Evolutionary conservation across 257 asterid species (phyloP).

Genomic region (Coffea eugenioides): DNA sequence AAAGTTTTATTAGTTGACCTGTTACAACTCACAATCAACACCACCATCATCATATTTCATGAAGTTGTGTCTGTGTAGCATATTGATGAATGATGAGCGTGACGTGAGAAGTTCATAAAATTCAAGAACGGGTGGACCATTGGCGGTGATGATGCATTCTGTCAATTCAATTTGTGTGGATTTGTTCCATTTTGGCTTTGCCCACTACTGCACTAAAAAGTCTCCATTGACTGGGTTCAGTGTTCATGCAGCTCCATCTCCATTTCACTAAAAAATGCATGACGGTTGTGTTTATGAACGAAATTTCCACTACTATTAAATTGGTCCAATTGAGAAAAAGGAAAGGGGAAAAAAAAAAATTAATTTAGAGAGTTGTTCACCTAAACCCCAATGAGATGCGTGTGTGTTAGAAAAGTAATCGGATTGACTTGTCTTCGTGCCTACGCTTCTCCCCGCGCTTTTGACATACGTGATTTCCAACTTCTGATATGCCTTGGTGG

Average conservation of each 20-base stretch:
- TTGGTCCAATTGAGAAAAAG: neutral
- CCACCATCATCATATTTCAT: constrained; percentile 24
- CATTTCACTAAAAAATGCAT: neutral
- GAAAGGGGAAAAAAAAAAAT: neutral
- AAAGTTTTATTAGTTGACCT: neutral
- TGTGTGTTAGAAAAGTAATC: neutral
- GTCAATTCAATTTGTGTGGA: neutral
- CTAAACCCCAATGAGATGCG: neutral
- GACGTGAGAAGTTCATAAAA: neutral
- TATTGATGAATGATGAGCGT: neutral
- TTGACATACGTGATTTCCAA: neutral
- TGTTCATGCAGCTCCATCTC: too few species aligned
- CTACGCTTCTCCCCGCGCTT: neutral
- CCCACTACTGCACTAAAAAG: neutral
- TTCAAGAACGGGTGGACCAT: neutral
- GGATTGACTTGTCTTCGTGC: neutral
- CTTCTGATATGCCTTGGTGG: neutral
- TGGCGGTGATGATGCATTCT: neutral
- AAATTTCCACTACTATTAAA: neutral
- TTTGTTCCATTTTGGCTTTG: neutral
- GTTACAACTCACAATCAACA: constrained; percentile 47
- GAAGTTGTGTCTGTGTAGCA: too few species aligned
- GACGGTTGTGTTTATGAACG: neutral
- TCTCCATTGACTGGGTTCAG: neutral
- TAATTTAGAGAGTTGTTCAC: neutral